These are phyloP conservation scores for Eucalyptus shirleyi DNA, from an alignment of 345 rosid genomes.

Conservation along the genomic window DNA sequence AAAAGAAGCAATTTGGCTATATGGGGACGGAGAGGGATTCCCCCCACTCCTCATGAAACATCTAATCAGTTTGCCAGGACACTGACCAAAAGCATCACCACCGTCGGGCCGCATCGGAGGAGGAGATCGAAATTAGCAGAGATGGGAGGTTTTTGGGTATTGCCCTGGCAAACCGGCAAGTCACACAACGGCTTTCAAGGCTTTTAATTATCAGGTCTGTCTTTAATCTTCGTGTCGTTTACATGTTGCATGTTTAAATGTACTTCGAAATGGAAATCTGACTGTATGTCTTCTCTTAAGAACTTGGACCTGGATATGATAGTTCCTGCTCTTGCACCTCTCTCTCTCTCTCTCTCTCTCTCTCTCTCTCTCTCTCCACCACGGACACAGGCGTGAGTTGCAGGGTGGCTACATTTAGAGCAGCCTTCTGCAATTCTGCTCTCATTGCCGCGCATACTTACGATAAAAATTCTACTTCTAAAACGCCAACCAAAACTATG, in stretches of 20 bases:
- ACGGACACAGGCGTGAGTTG: neutral
- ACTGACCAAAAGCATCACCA: neutral
- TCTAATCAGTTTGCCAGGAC: constrained; percentile 29
- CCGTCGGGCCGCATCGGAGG: neutral
- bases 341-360: neutral
- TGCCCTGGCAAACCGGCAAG: constrained; percentile 58
- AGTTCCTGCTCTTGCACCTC: neutral
- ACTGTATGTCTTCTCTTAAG: neutral
- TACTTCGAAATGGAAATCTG: neutral
- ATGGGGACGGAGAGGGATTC: constrained; percentile 5
- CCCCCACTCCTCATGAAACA: neutral
- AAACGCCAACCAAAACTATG: neutral
- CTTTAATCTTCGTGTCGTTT: neutral
- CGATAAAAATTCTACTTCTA: neutral
- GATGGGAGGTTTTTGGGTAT: constrained; percentile 9
- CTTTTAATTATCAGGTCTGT: neutral
- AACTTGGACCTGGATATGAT: neutral
- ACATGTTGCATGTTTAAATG: neutral
- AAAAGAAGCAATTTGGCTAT: neutral
- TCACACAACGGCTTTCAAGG: constrained; percentile 43
- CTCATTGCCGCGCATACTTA: neutral
- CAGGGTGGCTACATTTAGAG: neutral
- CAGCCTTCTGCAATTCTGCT: neutral
- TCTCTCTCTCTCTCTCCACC: neutral
- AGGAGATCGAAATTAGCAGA: neutral